Base-by-base conservation (phyloP, 148 eudicot species). In the Spergularia bocconei region DNA sequence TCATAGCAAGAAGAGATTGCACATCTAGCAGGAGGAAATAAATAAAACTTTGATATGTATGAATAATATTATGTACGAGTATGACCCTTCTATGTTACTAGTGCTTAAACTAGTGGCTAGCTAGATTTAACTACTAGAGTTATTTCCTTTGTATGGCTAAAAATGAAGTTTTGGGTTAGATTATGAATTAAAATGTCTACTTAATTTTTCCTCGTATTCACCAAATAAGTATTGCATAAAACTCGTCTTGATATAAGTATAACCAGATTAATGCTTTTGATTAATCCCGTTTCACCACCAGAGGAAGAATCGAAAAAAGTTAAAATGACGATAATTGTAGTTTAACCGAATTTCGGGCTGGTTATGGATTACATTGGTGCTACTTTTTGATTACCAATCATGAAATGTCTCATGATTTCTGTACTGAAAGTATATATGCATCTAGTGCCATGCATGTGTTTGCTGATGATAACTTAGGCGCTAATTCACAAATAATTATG, bases 1-100 rank as follows among this genome's bases (percentile, higher is more conserved):
- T 25, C 84, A 81, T 38, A 79, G 86, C 75, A 86, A 86, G 84
- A 86, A 86, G 81, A 86, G 88, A 67, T 72, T 83, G 83, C 84
- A 81, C 48, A 6, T 82, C 16, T 78, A 63, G 76, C 76, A 38
- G 67, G 68, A 68, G 77, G 78, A 44, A 68, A 19, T 55, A 29
- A 68, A 19, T 55, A 29, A 57, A 77, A 62, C 29, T 58, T 64
- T 70, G 47, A 62, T 44, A 29, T 29, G 36, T 29, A 29, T 29
- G 36, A 29, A 29, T 23, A 23, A 23, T 23, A 23, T 23, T 23
- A 1, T 23, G 25, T 23, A 23, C 25, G 25, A 23, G 25, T 23
- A 23, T 23, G 25, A 23, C 25, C 25, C 25, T 23, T 23, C 1
- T 23, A 29, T 29, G 36, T 29, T 29, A 29, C 36, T 29, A 29